Base-by-base conservation (phyloP, 2,329 filamentous ascomycete genomes). In the Metarhizium rileyi region DNA sequence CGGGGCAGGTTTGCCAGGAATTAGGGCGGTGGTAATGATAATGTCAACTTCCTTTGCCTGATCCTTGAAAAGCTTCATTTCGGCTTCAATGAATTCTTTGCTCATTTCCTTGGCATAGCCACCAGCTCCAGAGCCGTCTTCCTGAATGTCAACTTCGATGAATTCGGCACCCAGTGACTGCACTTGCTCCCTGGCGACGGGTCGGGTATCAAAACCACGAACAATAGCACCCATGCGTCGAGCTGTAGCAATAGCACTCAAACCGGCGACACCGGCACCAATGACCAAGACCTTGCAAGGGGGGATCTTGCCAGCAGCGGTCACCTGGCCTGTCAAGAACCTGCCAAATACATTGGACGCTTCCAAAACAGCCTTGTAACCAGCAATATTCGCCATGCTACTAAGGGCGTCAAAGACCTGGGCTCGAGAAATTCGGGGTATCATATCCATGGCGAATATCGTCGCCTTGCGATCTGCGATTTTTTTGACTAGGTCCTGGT, bases 41-140 rank as follows among this genome's bases (percentile, higher is more conserved):
- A 95, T 95, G 66, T 95, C 89, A 47, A 95, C 88, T 36, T 95
- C 90, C 52, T 80, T 78, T 53, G 86, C 87, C 65, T 95, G 90
- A 57, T 93, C 86, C 63, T 87, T 82, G 68, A 95, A 95, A 0
- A 95, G 75, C 65, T 87, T 90, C 88, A 94, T 94, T 65, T 95
- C 88, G 5, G 89, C 89, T 53, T 89, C 87, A 63, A 93, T 89
- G 61, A 95, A 95, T 57, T 91, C 89, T 61, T 91, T 90, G 49
- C 87, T 93, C 89, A 95, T 95, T 62, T 90, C 87, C 62, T 95
- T 95, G 48, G 87, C 88, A 61, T 95, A 95, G 16, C 90, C 90
- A 26, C 90, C 89, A 8, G 86, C 82, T 2, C 88, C 89, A 12
- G 85, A 82, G 2, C 90, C 90, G 52, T 93, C 88, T 67, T 95